Conservation (phyloP, 73 alveolate species). For the Paramecium sonneborni region DNA sequence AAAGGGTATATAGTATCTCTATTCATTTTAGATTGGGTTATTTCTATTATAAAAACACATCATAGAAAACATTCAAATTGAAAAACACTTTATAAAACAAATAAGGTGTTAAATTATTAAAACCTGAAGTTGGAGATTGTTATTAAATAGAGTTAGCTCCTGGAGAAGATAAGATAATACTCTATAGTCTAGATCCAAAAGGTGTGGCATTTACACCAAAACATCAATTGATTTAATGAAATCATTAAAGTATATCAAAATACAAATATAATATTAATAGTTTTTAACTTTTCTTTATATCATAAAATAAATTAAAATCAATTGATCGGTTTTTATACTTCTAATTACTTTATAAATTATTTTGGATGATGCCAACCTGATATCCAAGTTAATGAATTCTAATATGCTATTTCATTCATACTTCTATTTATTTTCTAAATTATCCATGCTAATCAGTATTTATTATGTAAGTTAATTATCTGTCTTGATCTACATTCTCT, state of each 20-base stretch:
- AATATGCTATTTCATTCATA: neutral
- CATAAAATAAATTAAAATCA: neutral
- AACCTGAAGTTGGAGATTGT: neutral
- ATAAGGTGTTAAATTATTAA: neutral
- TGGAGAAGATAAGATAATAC: slow-evolving; percentile 13
- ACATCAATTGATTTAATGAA: no score
- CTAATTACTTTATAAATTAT: neutral
- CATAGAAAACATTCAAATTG: neutral
- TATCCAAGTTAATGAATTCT: slow-evolving; percentile 7
- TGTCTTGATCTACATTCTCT: neutral
- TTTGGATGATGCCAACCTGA: slow-evolving; percentile 32
- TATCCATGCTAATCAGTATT: neutral
- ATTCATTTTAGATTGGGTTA: neutral
- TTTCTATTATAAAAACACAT: neutral
- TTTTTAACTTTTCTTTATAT: no score
- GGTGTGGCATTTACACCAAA: no score
- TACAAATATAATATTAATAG: neutral
- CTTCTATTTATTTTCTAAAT: neutral
- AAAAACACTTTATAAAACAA: neutral
- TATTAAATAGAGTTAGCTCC: neutral
- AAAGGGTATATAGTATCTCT: neutral
- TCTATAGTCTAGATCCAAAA: no score
- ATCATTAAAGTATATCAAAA: no score
- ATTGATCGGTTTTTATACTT: neutral
- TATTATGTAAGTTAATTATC: neutral